Conservation (phyloP, 805 yeast species). For the Pichia kluyveri region DNA sequence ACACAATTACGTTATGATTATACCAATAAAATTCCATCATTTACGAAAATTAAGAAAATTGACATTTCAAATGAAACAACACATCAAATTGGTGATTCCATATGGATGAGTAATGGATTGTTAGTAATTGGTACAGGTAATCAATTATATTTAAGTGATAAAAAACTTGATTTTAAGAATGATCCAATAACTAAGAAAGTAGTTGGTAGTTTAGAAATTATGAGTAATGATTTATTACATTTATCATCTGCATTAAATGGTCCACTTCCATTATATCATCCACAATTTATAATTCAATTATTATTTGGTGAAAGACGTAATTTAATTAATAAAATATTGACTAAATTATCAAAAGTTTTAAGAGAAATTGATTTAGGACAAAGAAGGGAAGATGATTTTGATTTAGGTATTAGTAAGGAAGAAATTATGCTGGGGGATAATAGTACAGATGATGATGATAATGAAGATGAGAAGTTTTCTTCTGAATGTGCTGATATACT, state of each 20-base stretch:
- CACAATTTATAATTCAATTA: conserved; percentile 74
- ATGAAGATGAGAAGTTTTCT: conserved; percentile 25
- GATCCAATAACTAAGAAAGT: conserved; percentile 45
- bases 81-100: conserved; percentile 79
- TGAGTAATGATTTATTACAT: conserved; percentile 51
- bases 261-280: conserved; percentile 84
- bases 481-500: conserved; percentile 27
- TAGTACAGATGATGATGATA: conserved; percentile 15
- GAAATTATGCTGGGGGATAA: conserved; percentile 1
- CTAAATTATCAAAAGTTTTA: conserved; percentile 41
- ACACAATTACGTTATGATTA: conserved; percentile 85
- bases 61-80: conserved; percentile 65
- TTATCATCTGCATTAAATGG: conserved; percentile 77
- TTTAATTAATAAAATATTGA: conserved; percentile 48
- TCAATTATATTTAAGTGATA: conserved; percentile 77
- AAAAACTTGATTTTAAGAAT: conserved; percentile 41
- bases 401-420: conserved; percentile 13
- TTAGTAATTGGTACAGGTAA: conserved; percentile 84
- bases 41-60: conserved; percentile 63
- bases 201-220: conserved; percentile 50
- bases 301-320: conserved; percentile 52
- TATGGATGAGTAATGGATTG: conserved; percentile 75
- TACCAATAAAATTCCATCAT: conserved; percentile 71
- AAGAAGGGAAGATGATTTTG: conserved; percentile 14
- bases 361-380: conserved; percentile 41